phyloP scores from a whole-genome alignment of 2,329 filamentous ascomycete species.

The Paraphaeosphaeria minitans region DNA sequence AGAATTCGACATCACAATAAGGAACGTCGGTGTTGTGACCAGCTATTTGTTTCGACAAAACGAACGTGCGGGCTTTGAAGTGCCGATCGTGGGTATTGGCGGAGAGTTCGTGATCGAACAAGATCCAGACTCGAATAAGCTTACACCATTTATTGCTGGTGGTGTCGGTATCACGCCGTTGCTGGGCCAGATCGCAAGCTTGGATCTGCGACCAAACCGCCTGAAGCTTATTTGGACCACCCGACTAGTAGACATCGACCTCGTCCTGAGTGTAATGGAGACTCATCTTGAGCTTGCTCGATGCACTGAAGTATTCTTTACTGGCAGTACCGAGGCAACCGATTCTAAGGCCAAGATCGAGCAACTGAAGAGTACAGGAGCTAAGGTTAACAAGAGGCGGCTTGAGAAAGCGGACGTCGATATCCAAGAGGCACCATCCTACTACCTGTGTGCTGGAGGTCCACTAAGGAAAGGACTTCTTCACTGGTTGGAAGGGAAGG shows the following conservation, averaged over 20 bases:
- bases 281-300: conserved; percentile 57
- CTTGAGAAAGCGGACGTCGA: conserved; percentile 53
- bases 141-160: conserved; percentile 70
- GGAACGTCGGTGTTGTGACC: conserved; percentile 73
- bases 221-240: conserved; percentile 73
- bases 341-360: conserved; percentile 34
- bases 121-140: conserved; percentile 39
- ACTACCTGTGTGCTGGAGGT: conserved; percentile 65
- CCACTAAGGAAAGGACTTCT: conserved; percentile 56
- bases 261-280: conserved; percentile 66
- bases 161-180: conserved; percentile 86
- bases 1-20: conserved; percentile 73
- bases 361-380: conserved; percentile 40
- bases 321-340: conserved; percentile 47
- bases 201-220: conserved; percentile 17
- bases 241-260: conserved; percentile 62
- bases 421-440: conserved; percentile 48
- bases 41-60: conserved; percentile 66
- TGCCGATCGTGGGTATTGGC: conserved; percentile 75
- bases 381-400: conserved; percentile 51
- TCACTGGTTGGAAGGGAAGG: conserved; percentile 55
- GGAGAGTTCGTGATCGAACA: conserved; percentile 62
- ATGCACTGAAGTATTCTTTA: conserved; percentile 68
- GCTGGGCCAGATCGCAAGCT: conserved; percentile 65
- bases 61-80: conserved; percentile 59